A percentile compares a stretch with the other conserved stretches of the same genome.
These are phyloP conservation scores for Trifolium subterraneum DNA, from an alignment of 306 rosid species.

Conservation along the genomic window DNA sequence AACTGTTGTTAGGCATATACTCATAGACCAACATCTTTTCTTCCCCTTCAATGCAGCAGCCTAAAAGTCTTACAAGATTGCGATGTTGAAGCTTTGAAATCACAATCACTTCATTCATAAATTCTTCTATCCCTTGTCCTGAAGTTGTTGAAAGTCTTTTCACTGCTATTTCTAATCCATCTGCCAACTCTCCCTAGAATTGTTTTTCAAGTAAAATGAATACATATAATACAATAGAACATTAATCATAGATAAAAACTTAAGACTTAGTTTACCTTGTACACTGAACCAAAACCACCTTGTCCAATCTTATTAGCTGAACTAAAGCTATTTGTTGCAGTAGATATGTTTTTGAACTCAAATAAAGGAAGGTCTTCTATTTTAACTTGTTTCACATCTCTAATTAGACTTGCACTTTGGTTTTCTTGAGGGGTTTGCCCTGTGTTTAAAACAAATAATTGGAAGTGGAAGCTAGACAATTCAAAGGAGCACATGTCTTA, in stretches of 20 bases:
- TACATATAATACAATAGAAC: not conserved
- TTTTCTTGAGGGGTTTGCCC: not conserved
- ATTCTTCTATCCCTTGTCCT: slow-evolving; percentile 39
- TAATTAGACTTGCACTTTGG: not conserved
- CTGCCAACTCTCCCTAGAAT: slow-evolving; percentile 30
- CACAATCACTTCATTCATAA: slow-evolving; percentile 44
- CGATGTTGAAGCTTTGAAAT: slow-evolving; percentile 50
- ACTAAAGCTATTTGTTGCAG: slow-evolving; percentile 43
- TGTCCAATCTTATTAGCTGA: slow-evolving; percentile 40
- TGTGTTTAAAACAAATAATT: not conserved
- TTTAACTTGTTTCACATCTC: slow-evolving; percentile 18
- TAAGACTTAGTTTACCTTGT: slow-evolving; percentile 32
- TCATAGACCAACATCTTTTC: slow-evolving; percentile 48
- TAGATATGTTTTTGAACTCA: slow-evolving; percentile 29
- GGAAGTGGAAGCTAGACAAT: too few species aligned
- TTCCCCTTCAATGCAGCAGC: slow-evolving; percentile 41
- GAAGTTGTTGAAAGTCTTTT: slow-evolving; percentile 45
- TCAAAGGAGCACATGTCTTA: too few species aligned
- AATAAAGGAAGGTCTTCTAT: slow-evolving; percentile 43
- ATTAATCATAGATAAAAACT: not conserved
- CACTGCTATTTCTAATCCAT: slow-evolving; percentile 43
- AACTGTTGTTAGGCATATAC: slow-evolving; percentile 48
- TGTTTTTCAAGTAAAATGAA: not conserved
- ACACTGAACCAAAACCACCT: slow-evolving; percentile 48
- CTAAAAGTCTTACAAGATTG: slow-evolving; percentile 47